Percentiles rank a stretch among this genome's conserved stretches.
Evolutionary conservation across 441 rosid species (phyloP).

Genomic region (Euphorbia celastroides): DNA sequence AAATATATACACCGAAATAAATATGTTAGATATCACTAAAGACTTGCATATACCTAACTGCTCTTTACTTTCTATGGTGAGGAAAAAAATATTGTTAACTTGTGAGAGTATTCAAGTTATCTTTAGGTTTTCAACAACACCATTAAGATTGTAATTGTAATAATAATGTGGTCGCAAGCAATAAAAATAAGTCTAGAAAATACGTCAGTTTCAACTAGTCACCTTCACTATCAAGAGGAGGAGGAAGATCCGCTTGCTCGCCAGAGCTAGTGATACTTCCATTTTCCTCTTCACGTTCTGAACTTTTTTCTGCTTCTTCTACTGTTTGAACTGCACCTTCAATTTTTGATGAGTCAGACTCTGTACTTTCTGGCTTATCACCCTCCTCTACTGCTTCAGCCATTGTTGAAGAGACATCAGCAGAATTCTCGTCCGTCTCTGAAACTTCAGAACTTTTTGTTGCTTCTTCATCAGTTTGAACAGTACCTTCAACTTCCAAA

Average conservation of each 20-base stretch:
- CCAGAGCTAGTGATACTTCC: slow-evolving; percentile 32
- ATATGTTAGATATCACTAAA: neutral
- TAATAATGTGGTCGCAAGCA: neutral
- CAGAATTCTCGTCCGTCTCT: slow-evolving; percentile 11
- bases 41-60: neutral
- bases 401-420: slow-evolving; percentile 19
- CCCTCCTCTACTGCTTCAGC: slow-evolving; percentile 20
- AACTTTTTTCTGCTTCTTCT: slow-evolving; percentile 28
- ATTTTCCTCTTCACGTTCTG: slow-evolving; percentile 28
- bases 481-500: slow-evolving; percentile 6
- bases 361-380: slow-evolving; percentile 10
- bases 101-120: neutral
- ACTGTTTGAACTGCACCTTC: slow-evolving; percentile 12
- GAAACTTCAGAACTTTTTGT: slow-evolving; percentile 7
- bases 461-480: slow-evolving; percentile 17
- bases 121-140: slow-evolving; percentile 3
- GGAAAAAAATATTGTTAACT: neutral
- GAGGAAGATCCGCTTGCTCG: slow-evolving; percentile 27
- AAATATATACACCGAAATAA: slow-evolving; percentile 1
- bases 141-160: slow-evolving; percentile 3
- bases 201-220: neutral
- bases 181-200: neutral
- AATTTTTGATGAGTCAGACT: slow-evolving; percentile 9
- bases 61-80: neutral
- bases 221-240: slow-evolving; percentile 35